Evolutionary conservation across 1,284 basidiomycete genomes (phyloP).

Genomic region (Mixia osmundae): DNA sequence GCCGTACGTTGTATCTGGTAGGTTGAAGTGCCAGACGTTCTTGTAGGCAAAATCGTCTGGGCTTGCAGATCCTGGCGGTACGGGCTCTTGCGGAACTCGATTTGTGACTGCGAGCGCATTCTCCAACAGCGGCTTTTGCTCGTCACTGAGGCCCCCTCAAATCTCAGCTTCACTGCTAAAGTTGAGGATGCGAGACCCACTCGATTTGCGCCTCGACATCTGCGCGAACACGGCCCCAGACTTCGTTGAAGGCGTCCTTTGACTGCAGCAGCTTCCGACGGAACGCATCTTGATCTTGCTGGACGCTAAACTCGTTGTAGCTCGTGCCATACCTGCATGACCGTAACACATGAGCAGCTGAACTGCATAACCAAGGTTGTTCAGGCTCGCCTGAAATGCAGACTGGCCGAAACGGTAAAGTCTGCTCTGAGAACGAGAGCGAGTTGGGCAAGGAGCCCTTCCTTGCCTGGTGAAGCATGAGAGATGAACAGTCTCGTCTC

Average conservation of each 20-base stretch:
- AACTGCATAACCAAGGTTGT: no score
- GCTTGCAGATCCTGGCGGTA: conserved; percentile 27
- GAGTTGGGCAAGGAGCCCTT: conserved; percentile 77
- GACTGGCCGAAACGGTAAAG: conserved; percentile 73
- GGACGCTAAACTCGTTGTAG: conserved; percentile 92
- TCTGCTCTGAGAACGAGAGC: conserved; percentile 79
- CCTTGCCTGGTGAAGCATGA: conserved; percentile 75
- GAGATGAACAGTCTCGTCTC: conserved; percentile 87
- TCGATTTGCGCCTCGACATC: conserved; percentile 85
- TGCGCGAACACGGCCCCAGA: conserved; percentile 79
- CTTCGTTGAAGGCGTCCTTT: conserved; percentile 61
- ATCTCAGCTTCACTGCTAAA: neutral
- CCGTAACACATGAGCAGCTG: no score
- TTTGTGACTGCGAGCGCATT: conserved; percentile 72
- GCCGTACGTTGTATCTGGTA: conserved; percentile 73
- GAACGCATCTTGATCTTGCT: conserved; percentile 71
- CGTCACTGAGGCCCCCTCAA: conserved; percentile 29
- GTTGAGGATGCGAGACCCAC: conserved; percentile 18
- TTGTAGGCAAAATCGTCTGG: conserved; percentile 77
- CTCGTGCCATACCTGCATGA: conserved; percentile 80
- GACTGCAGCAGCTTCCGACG: conserved; percentile 54
- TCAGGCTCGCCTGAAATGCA: no score
- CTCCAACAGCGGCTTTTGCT: conserved; percentile 67
- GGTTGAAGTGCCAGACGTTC: conserved; percentile 81
- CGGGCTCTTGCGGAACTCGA: conserved; percentile 42